These are phyloP conservation scores for Neophaeococcomyces aloes DNA, from an alignment of 2,329 filamentous ascomycete species.

Conservation along the genomic window DNA sequence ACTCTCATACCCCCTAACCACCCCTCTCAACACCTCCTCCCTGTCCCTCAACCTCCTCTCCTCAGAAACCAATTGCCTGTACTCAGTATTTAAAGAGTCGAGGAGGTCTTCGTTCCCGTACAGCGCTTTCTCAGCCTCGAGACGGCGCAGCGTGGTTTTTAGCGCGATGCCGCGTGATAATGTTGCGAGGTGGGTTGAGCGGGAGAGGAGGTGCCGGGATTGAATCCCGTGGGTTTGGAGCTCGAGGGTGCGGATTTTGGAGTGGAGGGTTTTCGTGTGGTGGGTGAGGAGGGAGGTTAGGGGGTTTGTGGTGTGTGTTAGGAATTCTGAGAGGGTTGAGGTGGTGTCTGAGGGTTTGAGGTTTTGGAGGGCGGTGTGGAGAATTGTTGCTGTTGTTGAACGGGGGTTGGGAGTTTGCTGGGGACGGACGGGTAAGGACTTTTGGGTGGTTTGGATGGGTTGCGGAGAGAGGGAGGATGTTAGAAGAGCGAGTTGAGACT, in stretches of 20 bases:
- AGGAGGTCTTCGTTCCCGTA: neutral
- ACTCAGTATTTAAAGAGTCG: slow-evolving; percentile 23
- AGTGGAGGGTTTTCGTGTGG: slow-evolving; percentile 9
- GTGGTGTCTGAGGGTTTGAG: neutral
- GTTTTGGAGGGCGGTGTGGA: slow-evolving; percentile 3
- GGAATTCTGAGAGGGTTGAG: slow-evolving; percentile 5
- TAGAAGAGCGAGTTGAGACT: neutral
- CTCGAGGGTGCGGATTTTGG: slow-evolving; percentile 15
- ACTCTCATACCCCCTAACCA: slow-evolving; percentile 28
- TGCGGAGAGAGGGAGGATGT: neutral
- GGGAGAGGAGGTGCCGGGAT: slow-evolving; percentile 10
- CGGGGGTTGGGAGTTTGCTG: too few relatives aligned
- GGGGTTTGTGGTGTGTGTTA: slow-evolving; percentile 5
- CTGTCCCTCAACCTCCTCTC: slow-evolving; percentile 29
- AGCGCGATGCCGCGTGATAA: slow-evolving; percentile 16
- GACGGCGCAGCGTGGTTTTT: slow-evolving; percentile 13
- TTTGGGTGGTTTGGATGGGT: neutral
- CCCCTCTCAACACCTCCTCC: slow-evolving; percentile 22
- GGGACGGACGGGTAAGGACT: too few relatives aligned
- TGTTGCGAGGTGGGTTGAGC: slow-evolving; percentile 13
- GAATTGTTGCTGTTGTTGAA: too few relatives aligned
- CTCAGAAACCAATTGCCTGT: slow-evolving; percentile 29
- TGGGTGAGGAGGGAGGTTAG: slow-evolving; percentile 6
- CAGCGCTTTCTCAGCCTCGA: slow-evolving; percentile 9
- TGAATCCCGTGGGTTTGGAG: slow-evolving; percentile 16